Base-by-base conservation (phyloP, 75 land plant species). In the Adiantum capillusveneris region DNA sequence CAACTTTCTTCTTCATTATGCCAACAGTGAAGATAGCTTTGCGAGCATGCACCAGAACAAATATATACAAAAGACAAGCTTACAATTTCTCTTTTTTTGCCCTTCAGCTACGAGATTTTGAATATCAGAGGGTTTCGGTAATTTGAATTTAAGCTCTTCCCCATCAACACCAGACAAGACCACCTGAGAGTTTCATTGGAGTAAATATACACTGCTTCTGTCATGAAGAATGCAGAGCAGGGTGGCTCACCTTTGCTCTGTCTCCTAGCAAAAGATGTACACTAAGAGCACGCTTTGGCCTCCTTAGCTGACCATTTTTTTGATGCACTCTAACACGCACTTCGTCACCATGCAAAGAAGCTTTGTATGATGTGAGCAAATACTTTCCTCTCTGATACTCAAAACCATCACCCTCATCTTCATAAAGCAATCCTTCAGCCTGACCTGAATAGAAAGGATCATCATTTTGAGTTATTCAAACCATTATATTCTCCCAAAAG, bases 401-500 rank as follows among this genome's bases (percentile, higher is more conserved):
- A 85, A 84, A 93, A 46, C 94, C 89, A 74, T 93, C 90, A 36
- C 86, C 90, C 60, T 74, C 82, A 81, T 93, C 98, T 62, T 93
- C 98, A 77, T 73, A 93, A 1, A 88, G 74, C 57, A 81, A 56
- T 52, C 98, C 98, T 81, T 74, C 62, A 25, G 98, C 98, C 70
- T 75, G 85, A 27, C 39, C 95, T 87, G 82, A 61, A 6, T n/a
- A n/a, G n/a, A n/a, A n/a, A n/a, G n/a, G n/a, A n/a, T n/a, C n/a
- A n/a, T n/a, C n/a, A n/a, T n/a, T n/a, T n/a, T n/a, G n/a, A n/a
- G n/a, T n/a, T n/a, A n/a, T n/a, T n/a, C n/a, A n/a, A n/a, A n/a
- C n/a, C n/a, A n/a, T n/a, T n/a, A n/a, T n/a, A n/a, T n/a, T n/a
- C n/a, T n/a, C n/a, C n/a, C n/a, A n/a, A n/a, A n/a, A n/a, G n/a